Evolutionary conservation across 352 stramenopile genomes (phyloP), one percentile per base, ranked within the genome.

Genomic region (Globisporangium emineosum): DNA sequence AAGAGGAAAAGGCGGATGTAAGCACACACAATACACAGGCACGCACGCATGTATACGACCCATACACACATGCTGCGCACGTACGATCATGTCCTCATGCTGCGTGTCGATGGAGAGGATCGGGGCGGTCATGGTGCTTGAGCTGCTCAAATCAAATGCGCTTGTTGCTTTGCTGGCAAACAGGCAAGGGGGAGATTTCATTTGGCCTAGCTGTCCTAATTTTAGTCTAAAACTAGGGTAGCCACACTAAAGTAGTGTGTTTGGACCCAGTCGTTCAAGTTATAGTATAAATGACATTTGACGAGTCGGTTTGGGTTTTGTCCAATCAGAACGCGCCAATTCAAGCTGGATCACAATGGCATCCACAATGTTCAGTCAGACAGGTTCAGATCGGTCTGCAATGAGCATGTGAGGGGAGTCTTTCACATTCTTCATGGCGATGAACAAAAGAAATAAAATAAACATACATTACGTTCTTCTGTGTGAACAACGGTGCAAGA

Each of bases 1-100:
- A 40, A 12, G 19, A 30, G 12, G 4, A n/a, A 47, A 23, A 47
- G 33, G 29, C 15, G 19, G 17, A 2, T 15, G 23, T 49, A 0
- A 64, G 29, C 40, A 58, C 30, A 32, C 37, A 57, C 57, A 30
- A 4, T 7, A 27, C n/a, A n/a, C n/a, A n/a, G n/a, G n/a, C n/a
- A n/a, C n/a, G n/a, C n/a, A n/a, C n/a, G n/a, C 3, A 60, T 30
- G 35, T 5, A 51, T 13, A 60, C 49, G 7, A 15, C 12, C 3
- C 5, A 12, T 6, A 33, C 3, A 40, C 1, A 65, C 17, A 17
- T 5, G 10, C 23, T 8, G 32, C 21, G 4, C 3, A 69, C 79
- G 68, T 79, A 97, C 89, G 72, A 97, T 95, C 88, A 99, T 98
- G 78, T 99, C 97, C 73, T 98, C 96, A 73, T 99, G 97, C 76